Conservation (phyloP, 148 eudicot species). For the Silene conica region DNA sequence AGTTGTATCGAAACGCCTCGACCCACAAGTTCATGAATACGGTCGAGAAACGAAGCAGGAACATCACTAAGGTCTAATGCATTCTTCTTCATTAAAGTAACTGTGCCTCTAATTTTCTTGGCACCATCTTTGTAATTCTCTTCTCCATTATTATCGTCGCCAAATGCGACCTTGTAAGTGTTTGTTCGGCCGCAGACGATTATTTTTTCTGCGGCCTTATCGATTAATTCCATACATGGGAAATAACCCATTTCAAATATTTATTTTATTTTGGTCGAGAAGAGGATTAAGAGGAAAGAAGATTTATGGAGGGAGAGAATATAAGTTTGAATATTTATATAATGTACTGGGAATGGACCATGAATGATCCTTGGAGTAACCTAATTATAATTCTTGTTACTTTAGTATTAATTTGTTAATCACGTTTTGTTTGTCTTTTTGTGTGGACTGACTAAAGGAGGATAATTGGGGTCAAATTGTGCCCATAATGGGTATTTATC, state of each 20-base stretch:
- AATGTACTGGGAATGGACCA: not conserved
- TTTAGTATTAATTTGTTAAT: not conserved
- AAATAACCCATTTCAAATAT: slow-evolving; percentile 8
- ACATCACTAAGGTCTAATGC: slow-evolving; percentile 50
- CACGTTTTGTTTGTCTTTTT: not conserved
- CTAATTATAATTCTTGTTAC: not conserved
- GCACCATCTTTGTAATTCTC: not conserved
- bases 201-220: slow-evolving; percentile 12
- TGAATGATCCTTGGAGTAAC: slow-evolving; percentile 8
- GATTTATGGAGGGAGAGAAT: not conserved
- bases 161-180: not conserved
- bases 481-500: no score
- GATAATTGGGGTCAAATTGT: not conserved
- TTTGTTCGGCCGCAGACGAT: slow-evolving; percentile 7
- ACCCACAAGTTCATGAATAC: slow-evolving; percentile 54
- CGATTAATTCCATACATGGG: not conserved
- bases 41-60: slow-evolving; percentile 52
- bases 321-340: not conserved
- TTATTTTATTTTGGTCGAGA: not conserved
- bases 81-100: slow-evolving; percentile 60
- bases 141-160: not conserved
- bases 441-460: not conserved
- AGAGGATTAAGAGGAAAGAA: not conserved
- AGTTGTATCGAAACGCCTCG: slow-evolving; percentile 71
- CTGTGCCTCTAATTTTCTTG: slow-evolving; percentile 49